These are phyloP conservation scores for Alternaria solani DNA, from an alignment of 2,329 filamentous ascomycete species.

Conservation along the genomic window DNA sequence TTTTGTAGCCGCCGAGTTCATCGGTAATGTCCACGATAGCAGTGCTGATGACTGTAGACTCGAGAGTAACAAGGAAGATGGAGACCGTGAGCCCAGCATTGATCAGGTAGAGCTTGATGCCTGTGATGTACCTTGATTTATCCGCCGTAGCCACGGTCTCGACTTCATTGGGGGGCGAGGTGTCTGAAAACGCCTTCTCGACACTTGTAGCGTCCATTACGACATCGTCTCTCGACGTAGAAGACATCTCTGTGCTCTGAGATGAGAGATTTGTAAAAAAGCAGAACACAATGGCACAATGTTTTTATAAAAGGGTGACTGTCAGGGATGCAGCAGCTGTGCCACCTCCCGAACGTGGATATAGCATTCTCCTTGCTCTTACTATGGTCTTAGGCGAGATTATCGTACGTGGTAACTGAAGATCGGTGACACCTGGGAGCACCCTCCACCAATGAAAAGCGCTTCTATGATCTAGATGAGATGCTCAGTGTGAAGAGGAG, in stretches of 20 bases:
- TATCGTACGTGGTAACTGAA: too few relatives aligned
- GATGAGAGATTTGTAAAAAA: neutral
- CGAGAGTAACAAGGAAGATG: slow-evolving; percentile 32
- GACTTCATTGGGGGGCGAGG: neutral
- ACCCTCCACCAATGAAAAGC: too few relatives aligned
- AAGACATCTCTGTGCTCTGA: neutral
- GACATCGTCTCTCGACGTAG: neutral
- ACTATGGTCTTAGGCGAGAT: too few relatives aligned
- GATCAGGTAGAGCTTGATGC: slow-evolving; percentile 8
- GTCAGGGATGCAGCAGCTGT: neutral
- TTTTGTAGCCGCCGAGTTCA: slow-evolving; percentile 42
- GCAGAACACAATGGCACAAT: neutral
- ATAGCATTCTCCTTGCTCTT: neutral
- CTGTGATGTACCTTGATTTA: slow-evolving; percentile 7
- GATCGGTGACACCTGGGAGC: too few relatives aligned
- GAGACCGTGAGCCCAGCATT: slow-evolving; percentile 4
- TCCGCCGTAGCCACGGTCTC: neutral
- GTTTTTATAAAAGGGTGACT: neutral
- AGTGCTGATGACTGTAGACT: slow-evolving; percentile 49
- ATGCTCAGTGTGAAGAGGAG: too few relatives aligned
- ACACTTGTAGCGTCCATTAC: neutral
- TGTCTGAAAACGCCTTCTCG: neutral
- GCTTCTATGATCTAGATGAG: too few relatives aligned
- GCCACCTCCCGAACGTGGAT: neutral
- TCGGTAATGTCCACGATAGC: slow-evolving; percentile 47